phyloP scores from a whole-genome alignment of 225 moss, liverwort and hornwort species.

The Bryum argenteum region DNA sequence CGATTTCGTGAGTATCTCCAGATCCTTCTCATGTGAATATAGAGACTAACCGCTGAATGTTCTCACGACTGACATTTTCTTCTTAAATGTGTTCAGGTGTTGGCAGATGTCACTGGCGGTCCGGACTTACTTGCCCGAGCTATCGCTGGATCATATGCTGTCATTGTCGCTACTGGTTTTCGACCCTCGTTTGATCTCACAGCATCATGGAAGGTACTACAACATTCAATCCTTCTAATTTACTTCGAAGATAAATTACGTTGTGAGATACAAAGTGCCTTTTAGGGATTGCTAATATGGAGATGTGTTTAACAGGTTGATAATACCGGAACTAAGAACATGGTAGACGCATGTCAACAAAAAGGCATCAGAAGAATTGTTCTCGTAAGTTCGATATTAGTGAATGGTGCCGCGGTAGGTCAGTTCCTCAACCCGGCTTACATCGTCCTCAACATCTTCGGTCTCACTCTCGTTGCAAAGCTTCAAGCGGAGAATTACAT shows the following conservation, averaged over 20 bases:
- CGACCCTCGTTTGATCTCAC: constrained; percentile 79
- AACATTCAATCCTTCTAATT: background rate
- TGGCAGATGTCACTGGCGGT: constrained; percentile 82
- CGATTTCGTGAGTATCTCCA: constrained; percentile 55
- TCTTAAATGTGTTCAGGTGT: constrained; percentile 34
- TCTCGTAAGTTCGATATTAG: constrained; percentile 73
- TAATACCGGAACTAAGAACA: constrained; percentile 72
- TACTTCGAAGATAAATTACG: background rate
- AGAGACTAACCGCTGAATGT: background rate
- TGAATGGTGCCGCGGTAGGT: constrained; percentile 74
- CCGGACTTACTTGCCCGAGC: constrained; percentile 65
- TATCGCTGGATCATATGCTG: constrained; percentile 66
- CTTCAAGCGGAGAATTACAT: constrained; percentile 83
- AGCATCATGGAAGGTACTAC: constrained; percentile 78
- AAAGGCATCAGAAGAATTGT: constrained; percentile 68
- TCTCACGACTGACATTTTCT: background rate
- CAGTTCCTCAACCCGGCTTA: constrained; percentile 83
- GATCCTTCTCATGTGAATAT: background rate
- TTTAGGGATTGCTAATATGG: background rate
- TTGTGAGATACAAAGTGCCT: background rate
- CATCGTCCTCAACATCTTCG: constrained; percentile 74
- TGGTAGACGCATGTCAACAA: constrained; percentile 69
- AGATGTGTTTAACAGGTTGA: constrained; percentile 53
- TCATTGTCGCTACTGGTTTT: constrained; percentile 80
- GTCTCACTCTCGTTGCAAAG: constrained; percentile 81